phyloP scores from a whole-genome alignment of 2,329 filamentous ascomycete species.

The Clonostachys solani region DNA sequence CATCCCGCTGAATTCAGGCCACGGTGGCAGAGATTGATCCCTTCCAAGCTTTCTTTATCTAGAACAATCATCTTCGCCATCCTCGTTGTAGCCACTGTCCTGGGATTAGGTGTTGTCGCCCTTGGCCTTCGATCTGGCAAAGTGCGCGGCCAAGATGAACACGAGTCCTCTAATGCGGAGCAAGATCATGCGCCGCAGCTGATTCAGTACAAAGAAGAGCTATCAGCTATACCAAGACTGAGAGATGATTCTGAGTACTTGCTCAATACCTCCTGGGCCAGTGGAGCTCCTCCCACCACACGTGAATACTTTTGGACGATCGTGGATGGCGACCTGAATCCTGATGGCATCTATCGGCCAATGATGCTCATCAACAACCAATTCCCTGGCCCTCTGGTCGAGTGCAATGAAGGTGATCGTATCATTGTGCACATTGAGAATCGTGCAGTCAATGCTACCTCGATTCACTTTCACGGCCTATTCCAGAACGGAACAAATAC shows the following conservation, averaged over 20 bases:
- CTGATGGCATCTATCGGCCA: constrained; percentile 51
- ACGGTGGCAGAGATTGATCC: too few species aligned
- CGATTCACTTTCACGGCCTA: constrained; percentile 60
- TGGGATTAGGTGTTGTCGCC: constrained; percentile 11
- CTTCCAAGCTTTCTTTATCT: too few species aligned
- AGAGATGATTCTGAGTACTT: constrained; percentile 45
- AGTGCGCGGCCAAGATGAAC: not conserved
- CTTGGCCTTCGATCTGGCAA: constrained; percentile 9
- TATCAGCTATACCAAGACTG: constrained; percentile 13
- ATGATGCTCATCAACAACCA: constrained; percentile 71
- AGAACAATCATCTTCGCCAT: constrained; percentile 8
- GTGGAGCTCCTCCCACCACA: constrained; percentile 37
- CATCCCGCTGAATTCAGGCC: not conserved
- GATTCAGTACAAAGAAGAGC: constrained; percentile 14
- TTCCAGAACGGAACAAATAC: constrained; percentile 49
- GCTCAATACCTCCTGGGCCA: constrained; percentile 53
- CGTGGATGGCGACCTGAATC: constrained; percentile 51
- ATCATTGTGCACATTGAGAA: constrained; percentile 68
- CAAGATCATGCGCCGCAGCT: constrained; percentile 1
- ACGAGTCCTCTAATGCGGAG: constrained; percentile 1
- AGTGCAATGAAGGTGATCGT: constrained; percentile 70
- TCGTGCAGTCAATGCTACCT: constrained; percentile 52
- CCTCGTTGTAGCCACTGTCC: constrained; percentile 13
- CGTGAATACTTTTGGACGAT: constrained; percentile 60
- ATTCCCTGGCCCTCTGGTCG: constrained; percentile 70